A percentile compares a stretch with the other conserved stretches of the same genome.
Evolutionary conservation across 1,284 basidiomycete species (phyloP).

Genomic region (Phaffia rhodozyma): DNA sequence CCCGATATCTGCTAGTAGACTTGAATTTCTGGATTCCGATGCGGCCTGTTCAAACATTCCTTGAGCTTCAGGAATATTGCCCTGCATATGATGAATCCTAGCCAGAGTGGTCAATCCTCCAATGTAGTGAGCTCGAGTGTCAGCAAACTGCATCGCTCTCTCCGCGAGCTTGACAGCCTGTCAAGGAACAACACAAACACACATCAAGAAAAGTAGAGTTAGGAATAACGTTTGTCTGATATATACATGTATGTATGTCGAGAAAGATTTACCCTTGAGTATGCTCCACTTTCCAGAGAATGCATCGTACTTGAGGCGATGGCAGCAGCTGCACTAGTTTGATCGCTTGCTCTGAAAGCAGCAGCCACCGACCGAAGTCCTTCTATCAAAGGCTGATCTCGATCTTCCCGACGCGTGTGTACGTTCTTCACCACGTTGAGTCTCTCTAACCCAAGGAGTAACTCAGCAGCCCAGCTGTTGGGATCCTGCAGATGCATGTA

Average conservation of each 20-base stretch:
- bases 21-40: constrained; percentile 57
- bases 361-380: constrained; percentile 25
- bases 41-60: constrained; percentile 63
- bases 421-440: constrained; percentile 67
- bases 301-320: constrained; percentile 26
- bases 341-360: constrained; percentile 18
- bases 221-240: neutral
- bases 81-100: constrained; percentile 61
- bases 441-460: constrained; percentile 69
- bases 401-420: constrained; percentile 47
- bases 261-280: constrained; percentile 24
- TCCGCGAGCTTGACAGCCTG: constrained; percentile 83
- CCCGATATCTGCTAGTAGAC: constrained; percentile 66
- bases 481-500: constrained; percentile 47
- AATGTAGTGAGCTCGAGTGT: constrained; percentile 71
- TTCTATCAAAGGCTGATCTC: constrained; percentile 42
- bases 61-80: constrained; percentile 45
- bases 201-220: constrained; percentile 19
- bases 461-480: constrained; percentile 56
- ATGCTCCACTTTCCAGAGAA: constrained; percentile 30
- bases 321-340: constrained; percentile 26
- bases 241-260: neutral
- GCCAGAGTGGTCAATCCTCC: constrained; percentile 61
- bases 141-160: constrained; percentile 79
- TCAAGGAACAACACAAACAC: constrained; percentile 25